Evolutionary conservation across 257 asterid genomes (phyloP).

Genomic region (Solanum gracilifrons): DNA sequence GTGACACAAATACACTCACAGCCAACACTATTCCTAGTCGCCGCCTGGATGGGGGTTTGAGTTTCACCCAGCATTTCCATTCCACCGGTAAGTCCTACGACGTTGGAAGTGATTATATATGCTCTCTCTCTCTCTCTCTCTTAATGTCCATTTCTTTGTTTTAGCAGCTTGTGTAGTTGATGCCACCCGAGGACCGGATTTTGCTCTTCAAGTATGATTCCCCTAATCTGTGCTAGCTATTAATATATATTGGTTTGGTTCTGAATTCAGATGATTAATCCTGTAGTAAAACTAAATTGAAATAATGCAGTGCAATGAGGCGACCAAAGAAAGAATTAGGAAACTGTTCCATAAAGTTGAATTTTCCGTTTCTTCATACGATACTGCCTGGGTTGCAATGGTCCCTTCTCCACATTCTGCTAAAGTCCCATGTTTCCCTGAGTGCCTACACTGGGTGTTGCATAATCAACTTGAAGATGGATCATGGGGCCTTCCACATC

Average conservation of each 20-base stretch:
- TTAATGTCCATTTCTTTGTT: not conserved
- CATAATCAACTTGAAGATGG: slow-evolving; percentile 73
- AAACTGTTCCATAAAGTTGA: slow-evolving; percentile 39
- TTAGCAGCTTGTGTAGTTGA: slow-evolving; percentile 33
- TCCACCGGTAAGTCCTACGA: not conserved
- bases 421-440: slow-evolving; percentile 56
- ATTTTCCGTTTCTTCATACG: slow-evolving; percentile 67
- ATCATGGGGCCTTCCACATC: slow-evolving; percentile 85
- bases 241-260: not conserved
- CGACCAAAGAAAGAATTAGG: slow-evolving; percentile 44
- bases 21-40: not conserved
- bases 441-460: slow-evolving; percentile 61
- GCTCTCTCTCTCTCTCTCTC: not conserved
- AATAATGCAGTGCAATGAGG: slow-evolving; percentile 33
- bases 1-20: not conserved
- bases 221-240: not conserved
- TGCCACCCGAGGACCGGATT: slow-evolving; percentile 13
- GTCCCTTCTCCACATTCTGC: slow-evolving; percentile 72
- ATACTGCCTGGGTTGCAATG: slow-evolving; percentile 99
- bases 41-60: not conserved
- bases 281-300: slow-evolving; percentile 4
- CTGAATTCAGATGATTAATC: not conserved
- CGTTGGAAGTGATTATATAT: not conserved
- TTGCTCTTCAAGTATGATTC: slow-evolving; percentile 13
- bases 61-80: not conserved